Evolutionary conservation across 2,329 filamentous ascomycete genomes (phyloP).

Genomic region (Ophiostoma piceae): DNA sequence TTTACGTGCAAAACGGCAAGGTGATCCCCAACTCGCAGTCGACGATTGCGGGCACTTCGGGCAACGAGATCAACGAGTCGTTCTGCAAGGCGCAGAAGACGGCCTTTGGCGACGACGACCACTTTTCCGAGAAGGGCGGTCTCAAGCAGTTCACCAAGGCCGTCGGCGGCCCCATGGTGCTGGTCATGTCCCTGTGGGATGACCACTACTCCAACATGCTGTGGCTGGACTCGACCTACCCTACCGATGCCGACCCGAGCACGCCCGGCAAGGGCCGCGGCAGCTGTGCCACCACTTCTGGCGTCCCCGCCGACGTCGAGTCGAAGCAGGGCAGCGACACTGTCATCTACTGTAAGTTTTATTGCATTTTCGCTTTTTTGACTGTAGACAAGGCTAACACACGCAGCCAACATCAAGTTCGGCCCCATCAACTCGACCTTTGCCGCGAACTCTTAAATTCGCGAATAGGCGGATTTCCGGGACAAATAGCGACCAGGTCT

Average conservation of each 20-base stretch:
- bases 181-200: conserved; percentile 58
- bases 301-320: background rate
- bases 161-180: conserved; percentile 52
- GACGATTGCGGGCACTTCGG: conserved; percentile 31
- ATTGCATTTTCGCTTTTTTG: background rate
- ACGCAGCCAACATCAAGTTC: conserved; percentile 34
- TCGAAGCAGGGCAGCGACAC: background rate
- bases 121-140: conserved; percentile 50
- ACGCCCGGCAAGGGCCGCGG: conserved; percentile 43
- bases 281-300: conserved; percentile 37
- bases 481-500: background rate
- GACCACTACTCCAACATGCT: conserved; percentile 58
- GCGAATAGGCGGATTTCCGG: background rate
- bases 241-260: conserved; percentile 36
- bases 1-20: conserved; percentile 56
- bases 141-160: conserved; percentile 49
- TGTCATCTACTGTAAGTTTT: conserved; percentile 7
- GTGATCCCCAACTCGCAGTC: conserved; percentile 47
- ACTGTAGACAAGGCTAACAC: background rate
- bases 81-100: conserved; percentile 53
- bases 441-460: conserved; percentile 22
- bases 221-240: conserved; percentile 57
- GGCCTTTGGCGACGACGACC: conserved; percentile 47
- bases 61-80: conserved; percentile 43
- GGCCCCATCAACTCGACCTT: conserved; percentile 34